Conservation (phyloP, 306 rosid genomes). For the Sicyos baderoa region DNA sequence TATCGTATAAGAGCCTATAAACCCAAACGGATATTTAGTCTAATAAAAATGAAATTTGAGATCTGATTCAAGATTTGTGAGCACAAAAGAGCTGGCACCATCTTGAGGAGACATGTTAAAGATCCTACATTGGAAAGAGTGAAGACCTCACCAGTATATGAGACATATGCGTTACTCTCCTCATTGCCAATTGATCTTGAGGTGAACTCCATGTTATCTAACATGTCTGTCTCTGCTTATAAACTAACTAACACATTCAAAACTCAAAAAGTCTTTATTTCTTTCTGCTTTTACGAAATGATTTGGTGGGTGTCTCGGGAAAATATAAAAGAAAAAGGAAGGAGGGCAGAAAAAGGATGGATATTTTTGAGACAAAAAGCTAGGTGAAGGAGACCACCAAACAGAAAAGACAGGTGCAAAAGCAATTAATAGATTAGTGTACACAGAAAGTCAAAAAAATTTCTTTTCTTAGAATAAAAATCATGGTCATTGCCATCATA, state of each 20-base stretch:
- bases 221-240: too few relatives aligned
- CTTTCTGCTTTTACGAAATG: constrained; percentile 14
- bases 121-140: too few relatives aligned
- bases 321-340: constrained; percentile 14
- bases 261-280: neutral
- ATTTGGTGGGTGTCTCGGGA: constrained; percentile 23
- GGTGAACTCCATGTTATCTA: too few relatives aligned
- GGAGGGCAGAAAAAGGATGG: neutral
- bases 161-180: too few relatives aligned
- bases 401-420: constrained; percentile 19
- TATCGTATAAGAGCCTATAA: too few relatives aligned
- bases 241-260: neutral
- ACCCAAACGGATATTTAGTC: too few relatives aligned
- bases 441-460: constrained; percentile 19
- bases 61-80: too few relatives aligned
- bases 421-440: constrained; percentile 13
- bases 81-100: too few relatives aligned
- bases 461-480: constrained; percentile 8
- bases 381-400: constrained; percentile 20
- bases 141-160: too few relatives aligned
- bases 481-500: constrained; percentile 13
- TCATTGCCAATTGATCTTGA: too few relatives aligned
- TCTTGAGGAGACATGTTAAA: too few relatives aligned
- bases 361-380: constrained; percentile 18
- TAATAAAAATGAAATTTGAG: too few relatives aligned